Evolutionary conservation across 164 flowering plant genomes (phyloP).

Genomic region (Magnolia officinalis): DNA sequence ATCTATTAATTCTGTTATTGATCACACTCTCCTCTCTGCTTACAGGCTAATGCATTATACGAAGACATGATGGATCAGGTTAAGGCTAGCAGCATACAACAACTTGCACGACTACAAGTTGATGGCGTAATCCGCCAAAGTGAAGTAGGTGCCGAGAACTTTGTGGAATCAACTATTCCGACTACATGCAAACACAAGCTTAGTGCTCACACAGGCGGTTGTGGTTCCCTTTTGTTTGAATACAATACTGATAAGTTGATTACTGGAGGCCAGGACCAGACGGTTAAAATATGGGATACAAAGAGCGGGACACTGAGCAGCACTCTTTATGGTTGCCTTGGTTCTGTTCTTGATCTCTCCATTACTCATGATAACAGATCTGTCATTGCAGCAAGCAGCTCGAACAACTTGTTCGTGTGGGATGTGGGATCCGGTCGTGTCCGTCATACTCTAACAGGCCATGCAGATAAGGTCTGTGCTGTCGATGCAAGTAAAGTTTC

Average conservation of each 20-base stretch:
- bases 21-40: not conserved
- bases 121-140: conserved; percentile 85
- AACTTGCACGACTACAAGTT: conserved; percentile 79
- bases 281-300: conserved; percentile 85
- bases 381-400: conserved; percentile 86
- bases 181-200: conserved; percentile 59
- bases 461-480: conserved; percentile 83
- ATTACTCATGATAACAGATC: conserved; percentile 72
- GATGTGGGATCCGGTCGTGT: conserved; percentile 71
- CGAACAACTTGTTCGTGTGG: conserved; percentile 89
- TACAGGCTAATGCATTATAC: conserved; percentile 75
- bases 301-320: conserved; percentile 47
- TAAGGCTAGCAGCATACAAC: conserved; percentile 63
- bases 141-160: conserved; percentile 81
- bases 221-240: conserved; percentile 74
- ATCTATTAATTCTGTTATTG: not conserved
- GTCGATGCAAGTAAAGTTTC: conserved; percentile 82
- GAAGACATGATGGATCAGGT: conserved; percentile 62
- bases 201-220: conserved; percentile 86
- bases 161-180: conserved; percentile 58
- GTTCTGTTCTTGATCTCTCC: conserved; percentile 83
- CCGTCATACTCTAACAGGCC: conserved; percentile 90
- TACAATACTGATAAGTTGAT: conserved; percentile 63
- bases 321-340: conserved; percentile 73
- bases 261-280: conserved; percentile 84